phyloP scores from a whole-genome alignment of 2,329 filamentous ascomycete genomes.

The Cladosporium cucumerinum region DNA sequence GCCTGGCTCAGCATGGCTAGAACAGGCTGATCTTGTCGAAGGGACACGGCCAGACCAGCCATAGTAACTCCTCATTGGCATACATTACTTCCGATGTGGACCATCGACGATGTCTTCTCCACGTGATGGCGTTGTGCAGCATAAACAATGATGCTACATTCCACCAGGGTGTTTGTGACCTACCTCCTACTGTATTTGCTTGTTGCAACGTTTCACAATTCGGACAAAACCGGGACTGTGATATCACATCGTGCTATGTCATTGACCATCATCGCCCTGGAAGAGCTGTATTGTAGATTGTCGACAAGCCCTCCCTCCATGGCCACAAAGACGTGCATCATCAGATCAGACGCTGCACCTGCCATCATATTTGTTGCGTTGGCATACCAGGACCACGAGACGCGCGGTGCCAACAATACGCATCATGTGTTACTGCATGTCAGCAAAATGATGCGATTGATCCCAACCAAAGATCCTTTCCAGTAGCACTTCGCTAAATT shows the following conservation, averaged over 20 bases:
- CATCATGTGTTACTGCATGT: not conserved
- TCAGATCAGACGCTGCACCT: not conserved
- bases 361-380: not conserved
- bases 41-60: not conserved
- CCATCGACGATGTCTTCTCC: not conserved
- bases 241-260: slow-evolving; percentile 2
- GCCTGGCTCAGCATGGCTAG: slow-evolving; percentile 8
- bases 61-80: slow-evolving; percentile 1
- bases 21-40: slow-evolving; percentile 1
- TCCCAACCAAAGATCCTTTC: not conserved
- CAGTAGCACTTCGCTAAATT: not conserved
- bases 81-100: not conserved
- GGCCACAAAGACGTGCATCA: not conserved
- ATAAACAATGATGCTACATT: not conserved
- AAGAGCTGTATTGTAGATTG: not conserved
- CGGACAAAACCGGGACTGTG: slow-evolving; percentile 1
- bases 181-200: not conserved
- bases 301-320: too few species aligned
- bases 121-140: slow-evolving; percentile 1
- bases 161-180: not conserved
- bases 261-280: not conserved
- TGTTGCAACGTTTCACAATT: slow-evolving; percentile 1
- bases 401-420: not conserved
- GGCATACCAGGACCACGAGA: not conserved
- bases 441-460: not conserved